Percentiles rank a stretch among this genome's conserved stretches.
Conservation (phyloP, 805 yeast genomes). For the Schwanniomyces sp. region DNA sequence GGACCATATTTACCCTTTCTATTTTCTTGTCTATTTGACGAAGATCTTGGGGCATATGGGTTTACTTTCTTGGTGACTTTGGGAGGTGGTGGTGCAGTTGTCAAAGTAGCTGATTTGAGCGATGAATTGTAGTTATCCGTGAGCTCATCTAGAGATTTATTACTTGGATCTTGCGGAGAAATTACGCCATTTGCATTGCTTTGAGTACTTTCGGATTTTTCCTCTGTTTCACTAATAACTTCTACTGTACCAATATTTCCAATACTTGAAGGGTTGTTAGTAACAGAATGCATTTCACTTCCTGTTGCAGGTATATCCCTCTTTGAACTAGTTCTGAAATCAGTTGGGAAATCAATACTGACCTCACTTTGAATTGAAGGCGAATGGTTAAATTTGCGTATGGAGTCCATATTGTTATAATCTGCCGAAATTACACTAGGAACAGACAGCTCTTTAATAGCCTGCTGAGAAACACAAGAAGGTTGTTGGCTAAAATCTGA, state of each 20-base stretch:
- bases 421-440: slow-evolving; percentile 19
- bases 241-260: background rate
- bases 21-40: slow-evolving; percentile 9
- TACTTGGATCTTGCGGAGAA: background rate
- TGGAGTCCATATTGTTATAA: slow-evolving; percentile 10
- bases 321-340: slow-evolving; percentile 18
- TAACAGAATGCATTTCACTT: background rate
- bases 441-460: slow-evolving; percentile 19
- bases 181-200: background rate
- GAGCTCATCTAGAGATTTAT: background rate
- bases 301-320: background rate
- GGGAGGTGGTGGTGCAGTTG: background rate
- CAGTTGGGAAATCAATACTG: slow-evolving; percentile 29
- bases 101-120: background rate
- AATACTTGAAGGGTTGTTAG: background rate
- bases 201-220: background rate
- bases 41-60: slow-evolving; percentile 38
- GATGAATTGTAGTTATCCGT: background rate
- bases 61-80: slow-evolving; percentile 14
- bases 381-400: slow-evolving; percentile 18
- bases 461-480: slow-evolving; percentile 11
- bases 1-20: slow-evolving; percentile 28
- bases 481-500: background rate
- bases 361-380: slow-evolving; percentile 33
- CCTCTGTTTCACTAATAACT: background rate